Evolutionary conservation across 2,329 filamentous ascomycete genomes (phyloP).

Genomic region (Diaporthe nobilis): DNA sequence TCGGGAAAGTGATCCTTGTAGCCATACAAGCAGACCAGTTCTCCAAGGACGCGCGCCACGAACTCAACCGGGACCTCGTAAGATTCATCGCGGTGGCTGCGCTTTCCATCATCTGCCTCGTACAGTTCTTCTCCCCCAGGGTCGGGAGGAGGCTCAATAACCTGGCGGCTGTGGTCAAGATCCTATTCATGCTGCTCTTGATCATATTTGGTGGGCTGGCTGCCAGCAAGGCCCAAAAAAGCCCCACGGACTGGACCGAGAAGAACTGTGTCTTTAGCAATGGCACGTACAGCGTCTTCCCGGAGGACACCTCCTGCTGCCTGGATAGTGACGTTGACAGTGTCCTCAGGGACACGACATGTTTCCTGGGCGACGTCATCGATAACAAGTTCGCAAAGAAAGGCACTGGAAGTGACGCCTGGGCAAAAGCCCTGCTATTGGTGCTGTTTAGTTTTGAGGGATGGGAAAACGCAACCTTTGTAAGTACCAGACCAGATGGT

Average conservation of each 20-base stretch:
- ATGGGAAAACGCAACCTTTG: neutral
- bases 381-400: neutral
- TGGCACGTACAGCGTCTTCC: neutral
- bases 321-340: neutral
- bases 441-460: neutral
- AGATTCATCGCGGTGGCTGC: neutral
- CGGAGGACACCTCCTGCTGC: neutral
- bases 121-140: conserved; percentile 1
- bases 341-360: neutral
- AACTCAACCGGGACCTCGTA: neutral
- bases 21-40: neutral
- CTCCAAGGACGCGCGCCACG: neutral
- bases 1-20: neutral
- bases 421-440: conserved; percentile 1
- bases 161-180: neutral
- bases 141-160: neutral
- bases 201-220: neutral
- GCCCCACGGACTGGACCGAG: neutral
- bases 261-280: neutral
- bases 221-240: neutral
- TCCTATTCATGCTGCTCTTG: neutral
- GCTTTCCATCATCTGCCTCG: neutral
- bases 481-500: neutral
- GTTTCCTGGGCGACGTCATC: neutral
- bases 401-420: neutral